Conservation (phyloP, 768 basidiomycete genomes). For the Solioccasus polychromus region DNA sequence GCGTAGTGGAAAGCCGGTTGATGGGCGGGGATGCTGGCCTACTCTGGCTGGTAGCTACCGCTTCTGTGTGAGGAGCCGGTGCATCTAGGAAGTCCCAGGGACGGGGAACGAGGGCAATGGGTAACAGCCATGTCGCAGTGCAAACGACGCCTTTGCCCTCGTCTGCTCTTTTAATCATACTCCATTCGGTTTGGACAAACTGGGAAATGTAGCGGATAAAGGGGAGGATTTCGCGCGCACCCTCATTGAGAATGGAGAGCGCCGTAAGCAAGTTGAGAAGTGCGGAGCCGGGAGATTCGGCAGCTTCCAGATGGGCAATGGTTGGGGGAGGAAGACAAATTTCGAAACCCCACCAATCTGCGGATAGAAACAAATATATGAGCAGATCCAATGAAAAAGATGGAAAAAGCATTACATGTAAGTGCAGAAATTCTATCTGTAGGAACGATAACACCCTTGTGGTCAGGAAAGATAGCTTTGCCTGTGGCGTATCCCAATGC, state of each 20-base stretch:
- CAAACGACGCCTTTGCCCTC: slow-evolving; percentile 79
- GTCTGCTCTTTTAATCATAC: slow-evolving; percentile 58
- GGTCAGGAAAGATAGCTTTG: slow-evolving; percentile 59
- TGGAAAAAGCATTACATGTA: slow-evolving; percentile 57
- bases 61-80: slow-evolving; percentile 30
- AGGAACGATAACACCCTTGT: slow-evolving; percentile 68
- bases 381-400: background rate
- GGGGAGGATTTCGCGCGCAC: slow-evolving; percentile 78
- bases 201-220: slow-evolving; percentile 82
- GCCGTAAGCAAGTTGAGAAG: slow-evolving; percentile 77
- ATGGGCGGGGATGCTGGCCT: slow-evolving; percentile 22
- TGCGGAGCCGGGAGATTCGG: slow-evolving; percentile 51
- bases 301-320: slow-evolving; percentile 58
- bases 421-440: slow-evolving; percentile 74
- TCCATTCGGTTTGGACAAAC: slow-evolving; percentile 76
- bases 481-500: slow-evolving; percentile 77
- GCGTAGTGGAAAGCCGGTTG: slow-evolving; percentile 22
- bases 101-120: slow-evolving; percentile 72
- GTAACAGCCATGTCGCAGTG: slow-evolving; percentile 89
- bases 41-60: slow-evolving; percentile 9
- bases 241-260: slow-evolving; percentile 63
- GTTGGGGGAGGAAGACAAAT: slow-evolving; percentile 71
- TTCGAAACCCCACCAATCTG: slow-evolving; percentile 93
- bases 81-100: slow-evolving; percentile 73
- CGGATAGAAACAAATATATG: slow-evolving; percentile 2